These are phyloP conservation scores for Beauveria australis DNA, from an alignment of 2,329 filamentous ascomycete genomes.

Conservation along the genomic window DNA sequence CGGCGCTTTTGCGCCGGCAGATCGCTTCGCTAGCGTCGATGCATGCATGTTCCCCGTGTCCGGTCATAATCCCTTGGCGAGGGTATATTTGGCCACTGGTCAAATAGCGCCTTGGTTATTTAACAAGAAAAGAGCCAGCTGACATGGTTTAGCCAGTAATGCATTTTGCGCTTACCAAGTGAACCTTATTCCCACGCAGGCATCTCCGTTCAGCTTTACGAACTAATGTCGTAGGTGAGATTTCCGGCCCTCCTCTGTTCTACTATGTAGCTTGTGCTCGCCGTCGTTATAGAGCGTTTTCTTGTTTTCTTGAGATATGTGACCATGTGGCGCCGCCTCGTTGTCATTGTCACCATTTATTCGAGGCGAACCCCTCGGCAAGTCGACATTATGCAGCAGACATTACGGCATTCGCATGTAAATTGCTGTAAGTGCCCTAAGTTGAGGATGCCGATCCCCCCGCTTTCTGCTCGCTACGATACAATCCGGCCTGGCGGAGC, in stretches of 20 bases:
- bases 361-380: background rate
- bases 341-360: background rate
- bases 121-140: background rate
- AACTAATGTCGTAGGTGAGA: constrained; percentile 3
- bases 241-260: background rate
- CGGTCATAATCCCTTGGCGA: background rate
- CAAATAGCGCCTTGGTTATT: background rate
- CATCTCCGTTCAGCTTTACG: background rate
- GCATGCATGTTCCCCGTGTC: background rate
- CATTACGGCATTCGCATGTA: background rate
- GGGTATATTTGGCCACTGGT: background rate
- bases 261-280: background rate
- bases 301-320: background rate
- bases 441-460: background rate
- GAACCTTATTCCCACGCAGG: background rate
- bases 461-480: background rate
- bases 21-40: constrained; percentile 8
- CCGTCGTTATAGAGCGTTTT: background rate
- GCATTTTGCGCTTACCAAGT: background rate
- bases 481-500: background rate
- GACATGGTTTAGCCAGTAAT: background rate
- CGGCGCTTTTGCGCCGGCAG: background rate
- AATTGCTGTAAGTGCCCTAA: background rate
- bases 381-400: background rate
- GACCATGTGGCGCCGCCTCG: background rate